Conservation (phyloP, 192 early-diverging fungal species). For the Backusella morwellensis region DNA sequence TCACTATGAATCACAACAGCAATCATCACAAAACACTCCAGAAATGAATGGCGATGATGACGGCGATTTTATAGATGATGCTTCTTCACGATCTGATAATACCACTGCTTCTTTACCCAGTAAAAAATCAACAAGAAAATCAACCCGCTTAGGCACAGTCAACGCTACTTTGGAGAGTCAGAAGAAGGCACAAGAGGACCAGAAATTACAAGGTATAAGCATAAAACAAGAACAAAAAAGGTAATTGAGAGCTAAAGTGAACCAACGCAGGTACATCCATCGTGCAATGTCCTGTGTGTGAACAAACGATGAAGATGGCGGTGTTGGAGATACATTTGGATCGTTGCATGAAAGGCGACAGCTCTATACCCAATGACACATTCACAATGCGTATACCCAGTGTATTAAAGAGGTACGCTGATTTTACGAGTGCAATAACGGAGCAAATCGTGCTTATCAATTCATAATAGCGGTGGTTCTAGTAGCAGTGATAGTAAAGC, state of each 20-base stretch:
- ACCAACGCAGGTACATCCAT: background rate
- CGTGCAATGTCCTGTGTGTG: constrained; percentile 42
- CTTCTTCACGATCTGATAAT: background rate
- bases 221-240: background rate
- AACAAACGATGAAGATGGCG: constrained; percentile 12
- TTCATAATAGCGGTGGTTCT: background rate
- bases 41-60: background rate
- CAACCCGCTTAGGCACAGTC: background rate
- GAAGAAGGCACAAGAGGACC: background rate
- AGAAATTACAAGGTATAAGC: background rate
- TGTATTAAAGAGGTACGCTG: background rate
- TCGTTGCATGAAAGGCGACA: constrained; percentile 21
- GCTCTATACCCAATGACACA: constrained; percentile 1
- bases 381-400: background rate
- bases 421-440: background rate
- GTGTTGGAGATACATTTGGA: constrained; percentile 40
- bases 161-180: background rate
- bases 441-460: background rate
- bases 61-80: background rate
- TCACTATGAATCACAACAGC: background rate
- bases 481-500: background rate
- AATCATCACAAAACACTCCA: background rate
- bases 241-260: background rate
- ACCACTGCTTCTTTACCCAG: background rate
- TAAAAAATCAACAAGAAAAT: background rate